phyloP scores from a whole-genome alignment of 345 rosid genomes.

The Anastatica hierochuntica region DNA sequence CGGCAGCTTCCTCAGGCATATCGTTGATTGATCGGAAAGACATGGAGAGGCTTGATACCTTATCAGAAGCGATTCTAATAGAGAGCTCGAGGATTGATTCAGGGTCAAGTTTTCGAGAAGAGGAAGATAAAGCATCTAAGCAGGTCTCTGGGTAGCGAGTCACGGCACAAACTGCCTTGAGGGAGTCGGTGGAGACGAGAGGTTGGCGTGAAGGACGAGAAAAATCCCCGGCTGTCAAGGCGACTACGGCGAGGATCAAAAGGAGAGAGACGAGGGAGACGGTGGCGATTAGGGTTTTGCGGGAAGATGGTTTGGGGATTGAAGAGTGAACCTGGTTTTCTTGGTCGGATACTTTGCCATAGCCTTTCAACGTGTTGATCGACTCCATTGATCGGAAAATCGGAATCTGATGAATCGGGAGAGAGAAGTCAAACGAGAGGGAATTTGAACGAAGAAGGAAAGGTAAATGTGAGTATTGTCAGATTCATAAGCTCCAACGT shows the following conservation, averaged over 20 bases:
- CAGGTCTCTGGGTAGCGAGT: constrained; percentile 59
- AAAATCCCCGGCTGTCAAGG: constrained; percentile 28
- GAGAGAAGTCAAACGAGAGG: not conserved
- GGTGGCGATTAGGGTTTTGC: constrained; percentile 27
- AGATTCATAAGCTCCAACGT: no score
- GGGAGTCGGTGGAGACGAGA: constrained; percentile 22
- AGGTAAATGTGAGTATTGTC: no score
- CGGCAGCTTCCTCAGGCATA: constrained; percentile 36
- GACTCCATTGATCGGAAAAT: constrained; percentile 59
- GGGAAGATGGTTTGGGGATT: constrained; percentile 5
- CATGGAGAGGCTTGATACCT: constrained; percentile 27
- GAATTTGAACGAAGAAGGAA: no score
- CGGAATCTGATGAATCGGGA: not conserved
- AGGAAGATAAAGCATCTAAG: constrained; percentile 41
- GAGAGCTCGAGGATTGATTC: constrained; percentile 53
- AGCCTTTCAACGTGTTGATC: constrained; percentile 48
- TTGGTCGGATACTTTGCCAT: constrained; percentile 42
- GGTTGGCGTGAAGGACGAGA: constrained; percentile 26
- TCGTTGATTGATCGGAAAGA: constrained; percentile 30
- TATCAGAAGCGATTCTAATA: constrained; percentile 26
- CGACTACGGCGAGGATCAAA: constrained; percentile 32
- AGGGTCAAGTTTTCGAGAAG: constrained; percentile 38
- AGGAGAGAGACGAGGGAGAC: constrained; percentile 32
- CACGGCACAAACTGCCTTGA: constrained; percentile 46
- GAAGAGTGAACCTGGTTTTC: constrained; percentile 35